phyloP scores from a whole-genome alignment of 2,329 filamentous ascomycete species.

The Diplodia seriata region DNA sequence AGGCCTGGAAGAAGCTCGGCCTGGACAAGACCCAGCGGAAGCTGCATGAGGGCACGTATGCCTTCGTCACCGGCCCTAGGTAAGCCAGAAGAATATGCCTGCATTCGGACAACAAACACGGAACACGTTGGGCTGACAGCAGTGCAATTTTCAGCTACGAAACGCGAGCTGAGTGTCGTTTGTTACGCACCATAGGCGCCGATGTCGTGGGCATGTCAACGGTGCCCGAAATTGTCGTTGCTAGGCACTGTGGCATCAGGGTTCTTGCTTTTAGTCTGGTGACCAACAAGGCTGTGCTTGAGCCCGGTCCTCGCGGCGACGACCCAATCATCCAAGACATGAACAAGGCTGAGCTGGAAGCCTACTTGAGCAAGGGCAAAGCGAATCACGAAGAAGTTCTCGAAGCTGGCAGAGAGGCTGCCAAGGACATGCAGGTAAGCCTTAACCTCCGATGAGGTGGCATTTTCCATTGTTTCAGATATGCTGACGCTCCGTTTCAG shows the following conservation, averaged over 20 bases:
- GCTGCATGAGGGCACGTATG: conserved; percentile 71
- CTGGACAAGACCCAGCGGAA: conserved; percentile 56
- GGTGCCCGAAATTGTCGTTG: conserved; percentile 71
- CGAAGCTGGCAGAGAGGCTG: conserved; percentile 65
- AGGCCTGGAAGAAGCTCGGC: conserved; percentile 61
- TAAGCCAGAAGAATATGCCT: conserved; percentile 43
- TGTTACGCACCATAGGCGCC: conserved; percentile 67
- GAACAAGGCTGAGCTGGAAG: conserved; percentile 59
- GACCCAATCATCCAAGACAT: conserved; percentile 60
- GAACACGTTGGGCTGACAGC: conserved; percentile 3
- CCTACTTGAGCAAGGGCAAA: conserved; percentile 64
- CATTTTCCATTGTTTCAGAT: conserved; percentile 1
- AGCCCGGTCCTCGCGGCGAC: conserved; percentile 65
- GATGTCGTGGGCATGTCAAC: conserved; percentile 76
- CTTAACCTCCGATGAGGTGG: not conserved
- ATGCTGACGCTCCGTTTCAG: conserved; percentile 35
- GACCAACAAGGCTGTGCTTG: conserved; percentile 68
- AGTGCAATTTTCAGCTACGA: conserved; percentile 59
- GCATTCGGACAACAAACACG: not conserved
- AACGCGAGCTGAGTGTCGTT: conserved; percentile 69
- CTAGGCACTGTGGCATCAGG: conserved; percentile 67
- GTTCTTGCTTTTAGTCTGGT: conserved; percentile 71
- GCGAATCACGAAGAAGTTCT: conserved; percentile 71
- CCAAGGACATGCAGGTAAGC: conserved; percentile 66
- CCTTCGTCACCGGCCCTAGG: conserved; percentile 68